Percentiles rank a stretch among this genome's conserved stretches.
phyloP scores from a whole-genome alignment of 352 stramenopile species.

The Phytopythium sindhum region DNA sequence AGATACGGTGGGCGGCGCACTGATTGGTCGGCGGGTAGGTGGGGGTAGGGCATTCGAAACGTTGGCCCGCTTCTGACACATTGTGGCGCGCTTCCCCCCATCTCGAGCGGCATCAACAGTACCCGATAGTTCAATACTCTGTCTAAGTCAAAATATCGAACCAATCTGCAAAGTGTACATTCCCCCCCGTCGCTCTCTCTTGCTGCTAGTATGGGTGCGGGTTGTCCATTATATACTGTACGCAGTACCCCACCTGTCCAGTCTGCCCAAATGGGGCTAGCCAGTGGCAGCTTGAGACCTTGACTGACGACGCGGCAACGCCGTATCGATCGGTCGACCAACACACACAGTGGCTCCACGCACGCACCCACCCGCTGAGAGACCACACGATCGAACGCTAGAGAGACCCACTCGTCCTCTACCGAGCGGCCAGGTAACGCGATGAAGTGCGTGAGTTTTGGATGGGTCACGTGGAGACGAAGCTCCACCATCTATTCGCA shows the following conservation, averaged over 20 bases:
- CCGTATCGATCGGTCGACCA: slow-evolving; percentile 4
- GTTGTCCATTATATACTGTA: neutral
- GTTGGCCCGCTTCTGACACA: neutral
- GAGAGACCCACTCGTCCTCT: neutral
- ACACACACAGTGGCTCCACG: neutral
- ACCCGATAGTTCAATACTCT: neutral
- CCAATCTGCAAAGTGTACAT: neutral
- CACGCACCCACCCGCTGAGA: neutral
- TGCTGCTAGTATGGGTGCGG: neutral
- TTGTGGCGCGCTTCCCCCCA: neutral
- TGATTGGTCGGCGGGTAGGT: slow-evolving; percentile 6
- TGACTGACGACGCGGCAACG: neutral
- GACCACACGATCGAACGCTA: slow-evolving; percentile 8
- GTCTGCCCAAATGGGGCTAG: neutral
- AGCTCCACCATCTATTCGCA: too few species aligned
- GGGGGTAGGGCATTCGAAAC: slow-evolving; percentile 2
- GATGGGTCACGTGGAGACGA: too few species aligned
- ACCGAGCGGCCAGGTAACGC: neutral
- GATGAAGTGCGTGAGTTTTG: neutral
- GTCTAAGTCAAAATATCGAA: neutral
- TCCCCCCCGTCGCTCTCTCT: neutral
- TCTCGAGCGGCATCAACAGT: too few species aligned
- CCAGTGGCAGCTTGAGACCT: neutral
- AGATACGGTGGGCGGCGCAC: slow-evolving; percentile 4
- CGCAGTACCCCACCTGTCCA: neutral